phyloP scores from a whole-genome alignment of 352 stramenopile species.

The Pythium rhizo-oryzae region DNA sequence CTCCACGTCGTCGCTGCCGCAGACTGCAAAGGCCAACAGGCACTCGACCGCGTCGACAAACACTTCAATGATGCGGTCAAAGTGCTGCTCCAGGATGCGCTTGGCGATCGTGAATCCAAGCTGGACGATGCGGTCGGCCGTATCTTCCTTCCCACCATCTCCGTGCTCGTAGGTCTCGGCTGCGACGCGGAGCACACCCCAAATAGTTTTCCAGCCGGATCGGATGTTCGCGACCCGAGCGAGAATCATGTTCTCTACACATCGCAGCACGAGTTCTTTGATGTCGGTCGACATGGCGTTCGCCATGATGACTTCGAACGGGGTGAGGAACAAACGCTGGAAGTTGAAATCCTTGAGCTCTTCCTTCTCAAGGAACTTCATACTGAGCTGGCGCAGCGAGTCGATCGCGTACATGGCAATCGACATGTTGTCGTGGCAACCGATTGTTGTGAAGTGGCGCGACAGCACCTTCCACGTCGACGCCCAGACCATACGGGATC shows the following conservation, averaged over 20 bases:
- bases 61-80: slow-evolving; percentile 74
- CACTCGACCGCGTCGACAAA: slow-evolving; percentile 84
- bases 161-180: slow-evolving; percentile 81
- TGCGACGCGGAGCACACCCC: slow-evolving; percentile 90
- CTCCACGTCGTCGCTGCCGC: slow-evolving; percentile 67
- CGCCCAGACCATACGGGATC: slow-evolving; percentile 97
- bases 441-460: slow-evolving; percentile 97
- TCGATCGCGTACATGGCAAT: slow-evolving; percentile 99
- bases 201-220: slow-evolving; percentile 95
- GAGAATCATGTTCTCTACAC: slow-evolving; percentile 93
- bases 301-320: slow-evolving; percentile 96
- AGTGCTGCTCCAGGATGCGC: slow-evolving; percentile 79
- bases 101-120: slow-evolving; percentile 89
- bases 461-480: slow-evolving; percentile 97
- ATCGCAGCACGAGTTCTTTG: slow-evolving; percentile 90
- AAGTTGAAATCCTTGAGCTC: slow-evolving; percentile 99
- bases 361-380: slow-evolving; percentile 99
- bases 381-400: slow-evolving; percentile 98
- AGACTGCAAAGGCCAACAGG: slow-evolving; percentile 78
- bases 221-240: slow-evolving; percentile 86
- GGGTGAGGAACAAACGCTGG: slow-evolving; percentile 97
- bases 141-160: slow-evolving; percentile 33
- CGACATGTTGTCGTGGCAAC: slow-evolving; percentile 95
- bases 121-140: slow-evolving; percentile 79
- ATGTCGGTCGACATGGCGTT: slow-evolving; percentile 83